Evolutionary conservation across 1,284 basidiomycete genomes (phyloP).

Genomic region (Heterobasidion parviporum): DNA sequence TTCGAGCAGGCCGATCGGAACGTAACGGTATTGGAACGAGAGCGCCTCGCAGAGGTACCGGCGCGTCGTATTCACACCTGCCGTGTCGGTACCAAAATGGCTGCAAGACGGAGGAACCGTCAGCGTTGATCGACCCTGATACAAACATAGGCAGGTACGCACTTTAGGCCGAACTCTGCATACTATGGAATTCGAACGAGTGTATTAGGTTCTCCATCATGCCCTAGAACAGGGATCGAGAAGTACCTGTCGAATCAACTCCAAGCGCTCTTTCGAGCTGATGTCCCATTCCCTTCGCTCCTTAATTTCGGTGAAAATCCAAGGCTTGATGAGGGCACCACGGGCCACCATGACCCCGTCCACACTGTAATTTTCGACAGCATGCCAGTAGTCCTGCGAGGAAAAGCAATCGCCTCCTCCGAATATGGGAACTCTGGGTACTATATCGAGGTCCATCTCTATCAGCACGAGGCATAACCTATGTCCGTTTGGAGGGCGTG

Average conservation of each 20-base stretch:
- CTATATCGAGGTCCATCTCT: constrained; percentile 25
- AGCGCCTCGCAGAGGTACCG: constrained; percentile 93
- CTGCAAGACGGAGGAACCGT: constrained; percentile 22
- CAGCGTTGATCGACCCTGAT: not conserved
- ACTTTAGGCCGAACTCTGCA: constrained; percentile 71
- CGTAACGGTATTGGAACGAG: constrained; percentile 92
- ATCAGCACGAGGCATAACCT: not conserved
- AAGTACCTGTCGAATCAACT: constrained; percentile 72
- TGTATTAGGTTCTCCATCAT: too few relatives aligned
- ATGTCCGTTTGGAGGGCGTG: constrained; percentile 2
- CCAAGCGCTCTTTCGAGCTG: constrained; percentile 82
- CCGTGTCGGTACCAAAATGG: constrained; percentile 88
- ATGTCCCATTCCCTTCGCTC: constrained; percentile 95
- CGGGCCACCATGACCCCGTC: constrained; percentile 95
- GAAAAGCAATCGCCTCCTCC: constrained; percentile 95
- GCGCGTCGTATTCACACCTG: constrained; percentile 88
- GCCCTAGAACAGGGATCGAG: not conserved
- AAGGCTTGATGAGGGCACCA: constrained; percentile 93
- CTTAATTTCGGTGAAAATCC: constrained; percentile 96
- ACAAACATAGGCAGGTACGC: constrained; percentile 22
- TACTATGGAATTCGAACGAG: constrained; percentile 35
- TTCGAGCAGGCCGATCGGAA: constrained; percentile 85
- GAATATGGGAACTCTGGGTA: constrained; percentile 85
- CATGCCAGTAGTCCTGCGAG: constrained; percentile 75
- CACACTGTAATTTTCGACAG: constrained; percentile 71